A percentile compares a stretch with the other conserved stretches of the same genome.
Conservation (phyloP, 1,284 basidiomycete genomes). For the Somion occarium region DNA sequence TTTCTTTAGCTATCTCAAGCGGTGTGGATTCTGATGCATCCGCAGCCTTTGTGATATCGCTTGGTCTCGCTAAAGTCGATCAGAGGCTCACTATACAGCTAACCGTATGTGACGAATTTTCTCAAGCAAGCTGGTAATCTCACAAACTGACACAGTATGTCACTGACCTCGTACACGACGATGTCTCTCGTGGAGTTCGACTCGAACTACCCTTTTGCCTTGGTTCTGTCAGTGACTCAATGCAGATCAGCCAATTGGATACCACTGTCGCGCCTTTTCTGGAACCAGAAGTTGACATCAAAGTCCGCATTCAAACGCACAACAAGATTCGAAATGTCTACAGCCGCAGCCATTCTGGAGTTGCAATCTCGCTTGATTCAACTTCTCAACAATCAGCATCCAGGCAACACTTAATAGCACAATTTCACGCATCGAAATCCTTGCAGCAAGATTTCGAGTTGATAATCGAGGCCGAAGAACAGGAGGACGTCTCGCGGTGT, state of each 20-base stretch:
- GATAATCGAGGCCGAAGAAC: slow-evolving; percentile 18
- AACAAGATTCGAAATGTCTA: slow-evolving; percentile 5
- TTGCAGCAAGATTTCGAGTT: too few species aligned
- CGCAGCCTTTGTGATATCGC: slow-evolving; percentile 51
- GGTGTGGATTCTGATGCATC: background rate
- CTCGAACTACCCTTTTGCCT: slow-evolving; percentile 47
- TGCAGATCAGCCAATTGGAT: slow-evolving; percentile 30
- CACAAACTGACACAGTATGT: slow-evolving; percentile 24
- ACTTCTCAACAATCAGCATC: too few species aligned
- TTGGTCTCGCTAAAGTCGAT: slow-evolving; percentile 43
- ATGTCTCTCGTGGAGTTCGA: slow-evolving; percentile 39
- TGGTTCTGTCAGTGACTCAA: slow-evolving; percentile 45
- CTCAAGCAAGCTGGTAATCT: too few species aligned
- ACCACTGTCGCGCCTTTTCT: slow-evolving; percentile 16
- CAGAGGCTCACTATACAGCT: slow-evolving; percentile 36
- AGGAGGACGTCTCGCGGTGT: slow-evolving; percentile 51
- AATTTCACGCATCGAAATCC: too few species aligned
- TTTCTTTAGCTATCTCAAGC: slow-evolving; percentile 15
- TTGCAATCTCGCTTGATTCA: background rate
- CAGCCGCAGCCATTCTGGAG: slow-evolving; percentile 9
- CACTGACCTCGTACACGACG: slow-evolving; percentile 42
- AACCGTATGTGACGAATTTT: slow-evolving; percentile 36
- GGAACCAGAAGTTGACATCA: slow-evolving; percentile 6
- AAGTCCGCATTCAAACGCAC: slow-evolving; percentile 9
- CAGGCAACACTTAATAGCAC: too few species aligned